These are phyloP conservation scores for Cronartium ribicola DNA, from an alignment of 1,284 basidiomycete species.

Conservation along the genomic window DNA sequence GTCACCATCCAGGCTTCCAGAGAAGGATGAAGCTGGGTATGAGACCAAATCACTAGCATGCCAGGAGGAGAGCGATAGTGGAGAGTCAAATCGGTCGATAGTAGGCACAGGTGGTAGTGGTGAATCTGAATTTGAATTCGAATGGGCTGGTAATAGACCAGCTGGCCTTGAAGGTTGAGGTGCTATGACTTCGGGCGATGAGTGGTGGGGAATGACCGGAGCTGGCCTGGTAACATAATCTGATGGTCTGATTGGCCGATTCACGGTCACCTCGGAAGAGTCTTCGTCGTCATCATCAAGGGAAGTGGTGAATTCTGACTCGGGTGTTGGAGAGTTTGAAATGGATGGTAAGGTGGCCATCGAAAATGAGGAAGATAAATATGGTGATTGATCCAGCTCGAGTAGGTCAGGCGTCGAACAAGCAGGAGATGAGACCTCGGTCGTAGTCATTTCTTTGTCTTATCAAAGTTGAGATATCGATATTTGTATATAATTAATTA, in stretches of 20 bases:
- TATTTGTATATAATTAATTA: too few species aligned
- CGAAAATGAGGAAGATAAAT: too few species aligned
- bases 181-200: neutral
- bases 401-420: too few species aligned
- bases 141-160: neutral
- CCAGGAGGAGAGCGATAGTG: neutral
- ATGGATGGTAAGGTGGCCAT: too few species aligned
- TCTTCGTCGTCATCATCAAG: neutral
- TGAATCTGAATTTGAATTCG: neutral
- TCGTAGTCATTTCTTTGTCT: too few species aligned
- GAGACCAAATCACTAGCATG: neutral
- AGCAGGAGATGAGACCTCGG: too few species aligned
- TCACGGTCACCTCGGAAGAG: conserved; percentile 1
- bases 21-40: conserved; percentile 9
- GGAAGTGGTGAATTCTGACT: too few species aligned
- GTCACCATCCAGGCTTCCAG: conserved; percentile 1
- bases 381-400: too few species aligned
- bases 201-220: neutral
- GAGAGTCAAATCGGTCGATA: conserved; percentile 4
- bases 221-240: neutral
- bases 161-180: neutral
- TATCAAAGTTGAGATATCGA: too few species aligned
- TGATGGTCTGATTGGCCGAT: conserved; percentile 2
- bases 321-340: too few species aligned
- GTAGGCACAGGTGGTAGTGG: neutral